Conservation (phyloP, 2,329 filamentous ascomycete species). For the Ceratocystis smalleyi region DNA sequence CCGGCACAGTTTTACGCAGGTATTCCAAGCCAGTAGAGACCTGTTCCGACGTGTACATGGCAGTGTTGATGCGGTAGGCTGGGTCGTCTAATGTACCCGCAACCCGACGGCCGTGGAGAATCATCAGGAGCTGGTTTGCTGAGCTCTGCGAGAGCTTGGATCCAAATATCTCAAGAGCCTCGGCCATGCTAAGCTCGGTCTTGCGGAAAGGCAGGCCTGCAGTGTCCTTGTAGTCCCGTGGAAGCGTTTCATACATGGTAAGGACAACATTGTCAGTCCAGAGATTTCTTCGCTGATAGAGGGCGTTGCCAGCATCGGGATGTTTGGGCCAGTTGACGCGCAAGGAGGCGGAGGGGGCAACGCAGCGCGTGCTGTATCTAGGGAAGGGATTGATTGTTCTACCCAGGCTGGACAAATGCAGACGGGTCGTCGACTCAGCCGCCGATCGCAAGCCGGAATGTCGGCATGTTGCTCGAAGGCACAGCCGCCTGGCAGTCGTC, state of each 20-base stretch:
- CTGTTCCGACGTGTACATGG: constrained; percentile 28
- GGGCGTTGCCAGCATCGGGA: not conserved
- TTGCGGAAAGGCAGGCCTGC: constrained; percentile 38
- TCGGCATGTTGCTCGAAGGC: constrained; percentile 9
- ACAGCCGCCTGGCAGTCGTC: constrained; percentile 10
- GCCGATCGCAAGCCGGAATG: not conserved
- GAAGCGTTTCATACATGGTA: constrained; percentile 43
- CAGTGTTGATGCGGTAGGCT: constrained; percentile 33
- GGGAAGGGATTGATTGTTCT: not conserved
- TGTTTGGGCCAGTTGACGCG: constrained; percentile 15
- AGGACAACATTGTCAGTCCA: constrained; percentile 24
- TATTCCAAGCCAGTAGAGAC: constrained; percentile 36
- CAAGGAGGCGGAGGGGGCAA: not conserved
- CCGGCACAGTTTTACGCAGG: constrained; percentile 37
- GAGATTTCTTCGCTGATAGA: constrained; percentile 9
- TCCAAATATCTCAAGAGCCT: constrained; percentile 37
- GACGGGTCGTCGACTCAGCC: constrained; percentile 6
- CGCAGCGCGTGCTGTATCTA: constrained; percentile 10
- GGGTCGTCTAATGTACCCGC: constrained; percentile 49
- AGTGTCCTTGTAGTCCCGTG: constrained; percentile 39
- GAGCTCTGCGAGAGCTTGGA: constrained; percentile 27
- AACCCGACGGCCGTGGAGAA: constrained; percentile 47
- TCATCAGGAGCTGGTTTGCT: constrained; percentile 40
- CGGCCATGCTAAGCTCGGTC: constrained; percentile 33
- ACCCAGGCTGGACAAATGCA: constrained; percentile 12